Evolutionary conservation across 2,329 filamentous ascomycete genomes (phyloP).

Genomic region (Fusarium mexicanum): DNA sequence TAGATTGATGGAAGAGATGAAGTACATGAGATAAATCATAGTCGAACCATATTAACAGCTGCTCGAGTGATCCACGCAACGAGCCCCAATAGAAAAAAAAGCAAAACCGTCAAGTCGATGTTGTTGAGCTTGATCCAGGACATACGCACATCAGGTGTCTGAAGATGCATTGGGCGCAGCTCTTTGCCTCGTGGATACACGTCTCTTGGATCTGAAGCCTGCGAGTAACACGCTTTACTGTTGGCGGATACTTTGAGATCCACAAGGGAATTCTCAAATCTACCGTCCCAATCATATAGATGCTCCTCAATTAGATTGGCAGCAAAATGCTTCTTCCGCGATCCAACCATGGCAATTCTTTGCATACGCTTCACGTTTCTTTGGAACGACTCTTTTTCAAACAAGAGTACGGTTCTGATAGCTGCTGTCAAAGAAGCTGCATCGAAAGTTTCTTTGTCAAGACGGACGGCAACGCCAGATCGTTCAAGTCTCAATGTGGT

Average conservation of each 20-base stretch:
- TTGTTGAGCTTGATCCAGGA: slow-evolving; percentile 6
- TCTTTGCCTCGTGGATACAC: not conserved
- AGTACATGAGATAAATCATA: not conserved
- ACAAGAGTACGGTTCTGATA: not conserved
- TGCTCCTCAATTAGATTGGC: not conserved
- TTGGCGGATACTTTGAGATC: not conserved
- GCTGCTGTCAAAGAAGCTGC: not conserved
- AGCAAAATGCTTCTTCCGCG: not conserved
- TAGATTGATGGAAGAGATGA: not conserved
- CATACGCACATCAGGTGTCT: slow-evolving; percentile 4
- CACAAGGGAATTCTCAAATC: not conserved
- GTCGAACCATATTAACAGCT: not conserved
- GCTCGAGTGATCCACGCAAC: too few species aligned
- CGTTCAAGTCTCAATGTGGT: not conserved
- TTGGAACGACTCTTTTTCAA: not conserved
- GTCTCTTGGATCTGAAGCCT: not conserved
- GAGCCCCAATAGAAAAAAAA: not conserved
- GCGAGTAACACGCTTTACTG: rapidly evolving
- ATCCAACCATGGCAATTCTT: not conserved
- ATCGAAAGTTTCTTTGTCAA: not conserved
- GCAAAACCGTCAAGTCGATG: not conserved
- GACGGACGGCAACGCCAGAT: not conserved
- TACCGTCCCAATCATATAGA: slow-evolving; percentile 1
- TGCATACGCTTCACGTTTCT: not conserved
- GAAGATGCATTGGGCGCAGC: not conserved